These are phyloP conservation scores for Rhynchosporium secalis DNA, from an alignment of 2,329 filamentous ascomycete genomes.

Conservation along the genomic window DNA sequence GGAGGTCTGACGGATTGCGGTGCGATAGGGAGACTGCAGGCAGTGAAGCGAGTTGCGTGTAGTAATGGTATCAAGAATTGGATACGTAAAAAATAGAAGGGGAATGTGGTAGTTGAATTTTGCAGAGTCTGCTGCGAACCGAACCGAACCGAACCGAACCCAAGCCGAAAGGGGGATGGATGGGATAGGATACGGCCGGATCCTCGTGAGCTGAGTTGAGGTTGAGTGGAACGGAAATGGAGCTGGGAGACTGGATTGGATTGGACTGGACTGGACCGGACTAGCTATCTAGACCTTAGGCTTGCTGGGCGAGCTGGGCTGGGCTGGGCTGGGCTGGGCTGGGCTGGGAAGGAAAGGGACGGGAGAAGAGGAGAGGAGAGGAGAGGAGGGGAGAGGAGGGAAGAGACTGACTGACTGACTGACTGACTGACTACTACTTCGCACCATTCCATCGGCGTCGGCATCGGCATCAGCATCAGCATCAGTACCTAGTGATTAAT, in stretches of 20 bases:
- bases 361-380: background rate
- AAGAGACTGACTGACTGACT: background rate
- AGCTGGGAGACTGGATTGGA: background rate
- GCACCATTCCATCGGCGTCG: no score
- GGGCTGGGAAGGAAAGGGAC: background rate
- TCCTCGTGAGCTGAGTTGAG: slow-evolving; percentile 1
- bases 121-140: slow-evolving; percentile 28
- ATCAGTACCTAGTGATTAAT: no score
- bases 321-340: background rate
- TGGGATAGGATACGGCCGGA: slow-evolving; percentile 11
- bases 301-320: background rate
- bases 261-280: background rate
- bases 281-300: background rate
- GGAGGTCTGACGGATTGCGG: background rate
- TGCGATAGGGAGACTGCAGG: background rate
- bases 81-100: slow-evolving; percentile 32
- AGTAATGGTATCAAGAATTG: slow-evolving; percentile 32
- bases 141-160: no score
- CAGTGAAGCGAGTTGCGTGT: slow-evolving; percentile 19
- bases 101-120: slow-evolving; percentile 35
- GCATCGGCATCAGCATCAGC: background rate
- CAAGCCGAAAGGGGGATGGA: slow-evolving; percentile 3
- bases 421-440: no score
- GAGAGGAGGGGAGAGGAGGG: background rate
- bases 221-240: background rate